Evolutionary conservation across 306 rosid genomes (phyloP).

Genomic region (Chamaecrista fasciculata): DNA sequence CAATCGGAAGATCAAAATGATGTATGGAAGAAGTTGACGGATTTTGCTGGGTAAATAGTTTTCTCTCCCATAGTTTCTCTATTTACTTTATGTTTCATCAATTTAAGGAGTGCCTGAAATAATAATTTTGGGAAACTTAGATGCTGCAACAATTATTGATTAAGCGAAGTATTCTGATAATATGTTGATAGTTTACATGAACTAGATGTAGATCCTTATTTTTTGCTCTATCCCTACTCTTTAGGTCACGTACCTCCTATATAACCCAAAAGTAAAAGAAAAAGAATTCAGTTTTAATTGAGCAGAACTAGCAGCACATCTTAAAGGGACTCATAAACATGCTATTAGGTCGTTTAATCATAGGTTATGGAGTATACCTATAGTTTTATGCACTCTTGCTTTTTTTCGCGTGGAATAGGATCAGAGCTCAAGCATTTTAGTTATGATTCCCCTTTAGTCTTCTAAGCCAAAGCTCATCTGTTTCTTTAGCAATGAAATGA

Average conservation of each 20-base stretch:
- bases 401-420: not conserved
- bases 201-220: not conserved
- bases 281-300: not conserved
- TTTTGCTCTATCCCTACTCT: not conserved
- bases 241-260: not conserved
- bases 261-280: not conserved
- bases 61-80: conserved; percentile 25
- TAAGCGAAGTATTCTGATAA: not conserved
- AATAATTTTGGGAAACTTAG: not conserved
- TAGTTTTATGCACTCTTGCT: not conserved
- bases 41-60: conserved; percentile 70
- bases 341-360: not conserved
- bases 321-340: not conserved
- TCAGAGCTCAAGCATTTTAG: no score
- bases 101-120: conserved; percentile 1
- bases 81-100: not conserved
- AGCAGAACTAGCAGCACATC: not conserved
- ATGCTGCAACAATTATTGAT: conserved; percentile 1
- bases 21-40: conserved; percentile 65
- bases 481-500: conserved; percentile 4
- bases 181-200: not conserved
- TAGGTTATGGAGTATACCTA: not conserved
- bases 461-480: no score
- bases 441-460: no score
- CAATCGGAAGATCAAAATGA: conserved; percentile 57